Base-by-base conservation (phyloP, 306 rosid genomes). In the Casuarina equisetifolia region DNA sequence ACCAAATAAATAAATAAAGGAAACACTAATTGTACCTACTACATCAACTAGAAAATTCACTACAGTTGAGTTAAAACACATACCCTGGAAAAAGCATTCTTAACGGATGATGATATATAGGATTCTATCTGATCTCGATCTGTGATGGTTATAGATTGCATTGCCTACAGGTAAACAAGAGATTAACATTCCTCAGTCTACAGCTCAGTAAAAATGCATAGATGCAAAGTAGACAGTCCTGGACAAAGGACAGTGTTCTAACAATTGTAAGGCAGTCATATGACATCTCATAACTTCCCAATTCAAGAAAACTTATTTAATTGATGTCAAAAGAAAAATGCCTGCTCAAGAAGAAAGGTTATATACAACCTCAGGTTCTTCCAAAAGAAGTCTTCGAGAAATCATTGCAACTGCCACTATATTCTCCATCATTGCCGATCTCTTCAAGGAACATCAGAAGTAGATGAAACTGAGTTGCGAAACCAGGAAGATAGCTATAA, bases 121-220 rank as follows among this genome's bases (percentile, higher is more conserved):
- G 82, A 71, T 81, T 92, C 99, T 85, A 95, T 91, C 90, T 95
- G 99, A 84, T 95, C 99, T 49, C 90, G 93, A 73, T 95, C 97
- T 49, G 92, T 87, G 72, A 82, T 32, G 67, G 91, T 88, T 74
- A 87, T 85, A 73, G 91, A 91, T 69, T 88, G 92, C 80, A 78
- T 73, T 70, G 72, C 87, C 97, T 95, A 92, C 80, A 66, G 69
- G 69, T 45, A 75, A 87, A 74, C 58, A 10, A 72, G 74, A 53
- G 71, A 59, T 49, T 32, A 82, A 73, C 43, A 45, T 78, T 74
- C 50, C 80, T 70, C 52, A 69, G 32, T 72, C 69, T 17, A 0
- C 49, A 80, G 68, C 3, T 64, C 25, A 12, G 9, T 9, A 57
- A 57, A 20, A 11, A 39, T 40, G 38, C 15, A 63, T 9, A 58